Percentiles rank a stretch among this genome's conserved stretches.
Evolutionary conservation across 345 rosid species (phyloP).

Genomic region (Noccaea bulbosa): DNA sequence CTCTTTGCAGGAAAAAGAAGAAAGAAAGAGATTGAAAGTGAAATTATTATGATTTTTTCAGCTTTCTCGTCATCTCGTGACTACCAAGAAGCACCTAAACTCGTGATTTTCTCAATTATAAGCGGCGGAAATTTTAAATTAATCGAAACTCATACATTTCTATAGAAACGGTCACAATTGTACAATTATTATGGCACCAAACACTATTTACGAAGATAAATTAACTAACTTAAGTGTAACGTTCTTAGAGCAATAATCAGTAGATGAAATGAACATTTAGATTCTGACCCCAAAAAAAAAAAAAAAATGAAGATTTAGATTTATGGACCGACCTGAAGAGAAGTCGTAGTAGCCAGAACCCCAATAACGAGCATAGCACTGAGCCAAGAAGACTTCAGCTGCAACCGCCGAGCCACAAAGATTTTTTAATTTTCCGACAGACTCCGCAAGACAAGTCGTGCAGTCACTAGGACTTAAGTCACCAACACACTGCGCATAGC

Average conservation of each 20-base stretch:
- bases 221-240: not conserved
- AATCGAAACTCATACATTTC: slow-evolving; percentile 6
- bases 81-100: slow-evolving; percentile 25
- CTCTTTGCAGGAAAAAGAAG: not conserved
- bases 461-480: slow-evolving; percentile 68
- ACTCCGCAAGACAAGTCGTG: slow-evolving; percentile 63
- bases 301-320: not conserved
- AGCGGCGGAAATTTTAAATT: slow-evolving; percentile 31
- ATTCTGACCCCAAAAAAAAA: no score
- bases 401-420: slow-evolving; percentile 86
- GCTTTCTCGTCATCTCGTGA: slow-evolving; percentile 49
- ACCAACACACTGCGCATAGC: slow-evolving; percentile 86
- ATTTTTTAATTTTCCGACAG: slow-evolving; percentile 63
- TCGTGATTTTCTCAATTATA: slow-evolving; percentile 30
- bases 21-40: no score
- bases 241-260: not conserved
- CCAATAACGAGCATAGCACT: slow-evolving; percentile 91
- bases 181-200: not conserved
- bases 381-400: slow-evolving; percentile 76
- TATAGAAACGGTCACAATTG: not conserved
- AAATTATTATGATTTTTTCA: slow-evolving; percentile 12
- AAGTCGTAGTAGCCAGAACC: slow-evolving; percentile 77
- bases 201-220: not conserved
- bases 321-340: slow-evolving; percentile 57
- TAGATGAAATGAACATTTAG: slow-evolving; percentile 1